Base-by-base conservation (phyloP, 2,329 filamentous ascomycete genomes). In the Aspergillus ruber region DNA sequence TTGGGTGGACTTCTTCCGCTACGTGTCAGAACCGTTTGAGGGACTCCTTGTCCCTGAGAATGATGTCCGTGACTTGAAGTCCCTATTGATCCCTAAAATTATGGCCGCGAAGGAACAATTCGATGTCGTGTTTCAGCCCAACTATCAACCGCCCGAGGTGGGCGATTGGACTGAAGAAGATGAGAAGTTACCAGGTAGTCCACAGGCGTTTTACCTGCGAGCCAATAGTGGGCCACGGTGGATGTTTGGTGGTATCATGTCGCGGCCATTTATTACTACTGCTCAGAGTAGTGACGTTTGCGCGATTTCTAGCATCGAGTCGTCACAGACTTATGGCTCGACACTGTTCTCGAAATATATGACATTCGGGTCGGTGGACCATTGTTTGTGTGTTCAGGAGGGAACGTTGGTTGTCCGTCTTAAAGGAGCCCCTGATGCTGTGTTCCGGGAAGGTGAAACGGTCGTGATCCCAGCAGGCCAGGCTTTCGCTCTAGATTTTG, bases 1-100 rank as follows among this genome's bases (percentile, higher is more conserved):
- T 56, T 82, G 79, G 79, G 67, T 80, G 23, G 78, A 82, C 54
- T 82, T 82, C 66, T 82, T 82, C 66, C 72, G 79, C 43, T 76
- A 79, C 56, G 72, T 82, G 6, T 72, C 72, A 23, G 78, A 82
- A 58, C 66, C 74, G 0, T 81, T 75, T 47, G 52, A 64, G 3
- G 77, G 78, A 1, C 54, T 75, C 1, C 52, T 80, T 15, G 70
- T 77, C 13, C 78, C 79, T 1, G 73, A 78, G 44, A 60, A 65
- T 32, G 79, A 82, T 56, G 56, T 72, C n/a, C 73, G 79, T 1
- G 74, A 79, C 53, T 63, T 79, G 2, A 72, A 71, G 40, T 67
- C 73, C 20, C 61, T 76, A 0, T 56, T 81, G 27, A 73, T 81
- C 20, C 76, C 76, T 13, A 80, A 78, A 57, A 65, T 82, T 23